Base-by-base conservation (phyloP, 495 filamentous ascomycete genomes). In the Podospora conica region DNA sequence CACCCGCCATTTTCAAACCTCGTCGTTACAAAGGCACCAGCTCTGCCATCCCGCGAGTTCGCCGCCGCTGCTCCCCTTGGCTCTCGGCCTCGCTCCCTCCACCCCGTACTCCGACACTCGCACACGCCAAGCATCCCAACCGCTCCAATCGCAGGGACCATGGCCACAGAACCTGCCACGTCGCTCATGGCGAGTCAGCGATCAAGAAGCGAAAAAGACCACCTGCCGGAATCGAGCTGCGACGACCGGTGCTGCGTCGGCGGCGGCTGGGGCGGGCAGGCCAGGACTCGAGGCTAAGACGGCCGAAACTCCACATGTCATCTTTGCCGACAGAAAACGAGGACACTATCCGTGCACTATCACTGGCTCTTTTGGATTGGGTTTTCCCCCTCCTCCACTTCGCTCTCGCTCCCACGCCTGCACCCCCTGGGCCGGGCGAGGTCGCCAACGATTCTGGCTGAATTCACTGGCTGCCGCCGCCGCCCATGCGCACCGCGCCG, bases 111-210 rank as follows among this genome's bases (percentile, higher is more conserved):
- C 18, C 8, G 23, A 28, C 57, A 61, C 31, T 25, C 18, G 18
- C 29, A 28, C 57, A 61, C 31, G 33, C 48, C 29, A 68, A 60
- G 66, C 48, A 31, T 33, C 58, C 40, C 53, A 20, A 57, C 63
- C 60, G 66, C 62, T 18, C 23, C 23, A 24, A 18, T 57, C 5
- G 33, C 53, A 58, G 48, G 63, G 31, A 66, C 56, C 65, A 56
- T 66, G 9, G 53, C 27, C 53, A 69, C 60, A 55, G 68, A 60
- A 70, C 67, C 63, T 74, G 72, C 72, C 72, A 74, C 72, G 74
- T 76, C 58, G 70, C 67, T 57, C 33, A 55, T 56, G 64, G 71
- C 72, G 73, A 75, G 72, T 74, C 72, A 74, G 67, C 24, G 25
- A 48, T n/a, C 9, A 33, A 56, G 65, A 29, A 27, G 29, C 69